Evolutionary conservation across 495 filamentous ascomycete species (phyloP), one percentile per base, ranked within the genome.

Genomic region (Penicillium subrubescens): DNA sequence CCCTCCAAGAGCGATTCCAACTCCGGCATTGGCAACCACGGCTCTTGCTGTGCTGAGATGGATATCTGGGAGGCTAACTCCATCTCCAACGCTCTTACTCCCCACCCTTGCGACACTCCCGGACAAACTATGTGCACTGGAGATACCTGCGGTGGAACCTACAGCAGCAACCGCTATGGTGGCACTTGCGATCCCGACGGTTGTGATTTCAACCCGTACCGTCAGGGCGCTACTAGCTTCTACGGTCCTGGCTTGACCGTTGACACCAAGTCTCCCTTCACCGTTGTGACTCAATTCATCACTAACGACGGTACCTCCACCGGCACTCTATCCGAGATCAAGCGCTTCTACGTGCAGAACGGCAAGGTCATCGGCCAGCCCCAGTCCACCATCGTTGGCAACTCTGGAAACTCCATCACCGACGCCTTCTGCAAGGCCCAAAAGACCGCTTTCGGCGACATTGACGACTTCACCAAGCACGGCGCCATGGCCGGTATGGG

Each of bases 131-230:
- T 84, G 65, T 92, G 90, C 78, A 73, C 76, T 29, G 87, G 84
- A 25, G 75, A 77, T 46, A 69, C 77, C 27, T 90, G 89, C 64
- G 86, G 84, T 50, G 82, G 82, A 46, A 78, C 79, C 15, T 80
- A 82, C 67, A 74, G 66, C 46, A n/a, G 41, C 15, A 67, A 73
- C 60, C 78, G 79, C 60, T 84, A 85, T 64, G 75, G 57, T 43
- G 85, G 83, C 55, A 82, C 86, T 59, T 93, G 90, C 72, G 91
- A 94, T 71, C 86, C 90, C 64, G 88, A 88, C 71, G 89, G 89
- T 60, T 93, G 90, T 75, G 90, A 92, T 72, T 91, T 89, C 86
- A 93, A 93, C 86, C 77, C 86, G 17, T 92, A 87, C 84, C 85
- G 85, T 66, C 78, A 84, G 78, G 89, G 89, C 59, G 80, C 86